Base-by-base conservation (phyloP, 306 rosid species). In the Cicer cuneatum region DNA sequence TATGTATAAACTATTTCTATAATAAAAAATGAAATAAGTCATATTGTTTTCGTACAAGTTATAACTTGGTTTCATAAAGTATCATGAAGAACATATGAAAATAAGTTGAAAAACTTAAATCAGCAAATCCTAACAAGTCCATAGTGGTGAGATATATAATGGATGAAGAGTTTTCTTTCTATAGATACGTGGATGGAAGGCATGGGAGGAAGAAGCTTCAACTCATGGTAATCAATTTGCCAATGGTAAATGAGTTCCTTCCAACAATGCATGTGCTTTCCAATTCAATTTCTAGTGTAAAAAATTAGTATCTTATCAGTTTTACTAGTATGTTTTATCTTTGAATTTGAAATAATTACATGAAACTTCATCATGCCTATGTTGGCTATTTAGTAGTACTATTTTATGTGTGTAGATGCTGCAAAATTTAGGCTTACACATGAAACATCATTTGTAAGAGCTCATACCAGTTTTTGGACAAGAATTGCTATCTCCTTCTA, bases 141-240 rank as follows among this genome's bases (percentile, higher is more conserved):
- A 5, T 10, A 11, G 35, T 29, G 35, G 35, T 29, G 35, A 29
- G 35, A 29, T 29, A 29, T 29, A 11, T 33, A 41, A 68, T 47
- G 14, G 18, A 14, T 35, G 60, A 35, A 46, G 6, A 18, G 46
- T 57, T 80, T 80, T 75, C 58, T 72, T 64, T 80, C 10, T 47
- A 37, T 71, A 95, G 99, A 95, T 90, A 66, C 98, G 98, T 57
- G 98, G 98, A 69, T 95, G 99, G 99, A 95, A 92, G 83, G 81
- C 79, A 9, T 95, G 99, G 99, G 99, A 95, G 81, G 83, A 58
- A 53, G 99, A 95, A 81, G 86, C 92, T 65, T 82, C 83, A 18
- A 54, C 89, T 37, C 86, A 86, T 68, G 75, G 80, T 56, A 87
- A 88, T 48, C 96, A 90, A 84, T 90, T 92, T 53, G 78, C 96